Evolutionary conservation across 805 yeast species (phyloP), one percentile per base, ranked within the genome.

Genomic region (Komagataella ulmi): DNA sequence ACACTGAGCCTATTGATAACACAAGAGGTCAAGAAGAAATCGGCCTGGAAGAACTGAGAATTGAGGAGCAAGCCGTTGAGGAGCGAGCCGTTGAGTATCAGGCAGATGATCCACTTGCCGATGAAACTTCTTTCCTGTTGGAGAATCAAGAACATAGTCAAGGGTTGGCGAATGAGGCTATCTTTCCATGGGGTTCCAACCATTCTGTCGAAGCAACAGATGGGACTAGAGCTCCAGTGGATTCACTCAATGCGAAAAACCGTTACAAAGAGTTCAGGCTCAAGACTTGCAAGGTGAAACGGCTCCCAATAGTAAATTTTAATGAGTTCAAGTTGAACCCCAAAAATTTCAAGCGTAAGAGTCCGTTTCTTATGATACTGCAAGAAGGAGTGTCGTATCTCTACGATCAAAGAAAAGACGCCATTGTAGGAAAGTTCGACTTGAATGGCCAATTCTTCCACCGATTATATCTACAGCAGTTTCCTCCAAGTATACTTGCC

Each of bases 391-490:
- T 10, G 24, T 53, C 55, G 30, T 53, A 49, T 19, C 30, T 53
- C 14, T 53, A 53, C 24, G 43, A 51, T 14, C 14, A 24, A 10
- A 40, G 40, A 14, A 47, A 17, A 5, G 36, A 51, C 21, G 3
- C 18, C 12, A 36, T 53, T 17, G 24, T 21, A 12, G 55, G 55
- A 5, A 40, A 14, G 30, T 45, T 53, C 12, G 53, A 53, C 30
- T 45, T 45, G 45, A 51, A 49, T 7, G 55, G 55, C 12, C 55
- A 53, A 36, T 19, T 53, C 24, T 53, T 51, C 50, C 55, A 53
- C 24, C 18, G 51, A 14, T 12, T 45, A 18, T 50, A 46, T 12
- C 50, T 53, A 6, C 51, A 40, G n/a, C 18, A 14, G 30, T 40
- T 53, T n/a, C 48, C 44, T 43, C 18, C 23, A 4, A 30, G 40